Base-by-base conservation (phyloP, 1,139 yeast species). In the Candida labiduridarum region DNA sequence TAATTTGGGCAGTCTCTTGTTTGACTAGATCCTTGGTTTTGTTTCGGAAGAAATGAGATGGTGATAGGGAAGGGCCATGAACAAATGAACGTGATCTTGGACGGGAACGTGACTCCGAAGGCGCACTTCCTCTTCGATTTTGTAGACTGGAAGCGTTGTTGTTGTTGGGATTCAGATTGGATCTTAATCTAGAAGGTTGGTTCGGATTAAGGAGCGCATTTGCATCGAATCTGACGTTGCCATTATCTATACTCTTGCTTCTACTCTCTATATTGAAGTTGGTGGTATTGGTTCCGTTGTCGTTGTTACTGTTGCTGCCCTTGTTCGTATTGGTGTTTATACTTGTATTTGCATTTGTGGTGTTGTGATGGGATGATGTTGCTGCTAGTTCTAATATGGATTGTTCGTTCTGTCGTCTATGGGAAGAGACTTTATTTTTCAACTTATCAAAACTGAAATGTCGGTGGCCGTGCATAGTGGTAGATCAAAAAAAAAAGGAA, bases 11-110 rank as follows among this genome's bases (percentile, higher is more conserved):
- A 1, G 78, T 72, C 55, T 74, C 79, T 18, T 69, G 68, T 50
- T 72, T 71, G 36, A 76, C 69, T 40, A 75, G 66, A 44, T 71
- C 78, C 53, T 70, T 73, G 19, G 78, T 70, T 45, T 64, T 68
- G 44, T 50, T 40, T 47, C 42, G 49, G 27, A 54, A 54, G 29
- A 50, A 30, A 36, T 48, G 41, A 3, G 52, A 41, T 16, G 53
- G 52, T 9, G 58, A 50, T 16, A 51, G 22, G 3, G 55, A 42
- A 15, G 41, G 44, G n/a, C 36, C 35, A 29, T 40, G 51, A 31
- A 8, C 46, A 42, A 33, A 27, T 14, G 47, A 41, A 16, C 27
- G 43, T 9, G 52, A 46, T 11, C 29, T 22, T 15, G 57, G 52
- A 30, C 52, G 44, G 4, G 58, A 51, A 31, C 52, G 43, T 6